These are phyloP conservation scores for Termitomyces sp. DNA, from an alignment of 768 basidiomycete genomes.

Conservation along the genomic window DNA sequence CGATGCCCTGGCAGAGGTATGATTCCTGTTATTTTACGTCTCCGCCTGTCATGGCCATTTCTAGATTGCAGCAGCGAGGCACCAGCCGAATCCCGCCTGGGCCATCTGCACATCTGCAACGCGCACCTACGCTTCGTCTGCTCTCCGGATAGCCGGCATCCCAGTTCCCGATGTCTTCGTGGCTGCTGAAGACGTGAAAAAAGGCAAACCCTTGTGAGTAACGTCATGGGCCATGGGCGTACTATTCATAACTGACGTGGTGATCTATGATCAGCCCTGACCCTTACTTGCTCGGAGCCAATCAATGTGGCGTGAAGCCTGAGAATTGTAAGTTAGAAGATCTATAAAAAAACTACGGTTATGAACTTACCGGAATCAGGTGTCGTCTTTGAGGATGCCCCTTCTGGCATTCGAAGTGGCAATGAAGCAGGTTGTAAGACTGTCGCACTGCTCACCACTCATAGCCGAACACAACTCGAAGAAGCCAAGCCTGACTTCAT, in stretches of 20 bases:
- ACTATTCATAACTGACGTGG: slow-evolving; percentile 1
- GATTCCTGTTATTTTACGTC: slow-evolving; percentile 1
- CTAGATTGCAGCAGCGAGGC: slow-evolving; percentile 33
- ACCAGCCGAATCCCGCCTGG: slow-evolving; percentile 65
- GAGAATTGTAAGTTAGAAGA: slow-evolving; percentile 45
- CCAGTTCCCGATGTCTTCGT: slow-evolving; percentile 73
- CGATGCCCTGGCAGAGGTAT: slow-evolving; percentile 53
- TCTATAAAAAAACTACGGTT: not conserved
- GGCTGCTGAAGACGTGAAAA: slow-evolving; percentile 75
- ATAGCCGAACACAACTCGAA: slow-evolving; percentile 64
- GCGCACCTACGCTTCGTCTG: slow-evolving; percentile 65
- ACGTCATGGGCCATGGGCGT: not conserved
- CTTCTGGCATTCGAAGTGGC: slow-evolving; percentile 78
- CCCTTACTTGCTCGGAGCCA: slow-evolving; percentile 86
- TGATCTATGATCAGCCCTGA: slow-evolving; percentile 54
- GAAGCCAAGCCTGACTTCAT: slow-evolving; percentile 63
- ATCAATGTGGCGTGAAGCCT: slow-evolving; percentile 60
- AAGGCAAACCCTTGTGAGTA: slow-evolving; percentile 75
- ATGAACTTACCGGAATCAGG: slow-evolving; percentile 33
- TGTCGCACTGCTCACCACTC: slow-evolving; percentile 79
- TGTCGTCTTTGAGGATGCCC: slow-evolving; percentile 91
- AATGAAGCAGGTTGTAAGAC: slow-evolving; percentile 81
- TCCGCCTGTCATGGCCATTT: not conserved
- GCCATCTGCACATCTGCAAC: slow-evolving; percentile 90
- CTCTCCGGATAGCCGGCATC: slow-evolving; percentile 62